Evolutionary conservation across 2,329 filamentous ascomycete species (phyloP).

Genomic region (Pseudocercospora fuligena): DNA sequence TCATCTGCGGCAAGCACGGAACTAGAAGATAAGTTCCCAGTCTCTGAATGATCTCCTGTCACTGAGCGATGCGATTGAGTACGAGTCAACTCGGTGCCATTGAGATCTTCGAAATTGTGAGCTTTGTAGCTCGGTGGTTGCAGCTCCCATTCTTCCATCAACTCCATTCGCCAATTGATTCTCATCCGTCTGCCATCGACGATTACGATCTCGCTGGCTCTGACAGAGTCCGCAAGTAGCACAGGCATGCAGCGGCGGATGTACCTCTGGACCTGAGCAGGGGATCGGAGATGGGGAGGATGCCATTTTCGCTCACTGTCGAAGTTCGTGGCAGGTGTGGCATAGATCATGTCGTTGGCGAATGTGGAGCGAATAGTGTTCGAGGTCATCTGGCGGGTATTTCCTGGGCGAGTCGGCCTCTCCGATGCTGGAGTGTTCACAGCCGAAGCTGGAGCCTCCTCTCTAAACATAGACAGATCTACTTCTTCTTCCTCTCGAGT

Average conservation of each 20-base stretch:
- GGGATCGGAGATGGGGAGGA: constrained; percentile 40
- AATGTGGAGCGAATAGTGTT: constrained; percentile 33
- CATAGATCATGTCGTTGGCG: constrained; percentile 41
- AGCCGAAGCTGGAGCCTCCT: constrained; percentile 32
- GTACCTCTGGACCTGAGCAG: constrained; percentile 50
- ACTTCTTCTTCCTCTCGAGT: constrained; percentile 43
- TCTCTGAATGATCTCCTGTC: constrained; percentile 18
- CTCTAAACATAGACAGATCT: constrained; percentile 41
- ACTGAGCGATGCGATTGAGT: constrained; percentile 26
- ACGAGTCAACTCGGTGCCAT: constrained; percentile 17
- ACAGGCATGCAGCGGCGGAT: constrained; percentile 54
- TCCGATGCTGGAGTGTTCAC: constrained; percentile 10
- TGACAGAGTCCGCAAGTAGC: constrained; percentile 48
- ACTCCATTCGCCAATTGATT: constrained; percentile 50
- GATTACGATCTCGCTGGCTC: constrained; percentile 54
- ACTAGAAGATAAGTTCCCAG: constrained; percentile 24
- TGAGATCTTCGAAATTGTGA: constrained; percentile 31
- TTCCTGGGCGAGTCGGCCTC: constrained; percentile 27
- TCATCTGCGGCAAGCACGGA: constrained; percentile 26
- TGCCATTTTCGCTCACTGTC: constrained; percentile 42
- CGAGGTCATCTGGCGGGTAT: constrained; percentile 34
- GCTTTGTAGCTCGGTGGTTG: constrained; percentile 51
- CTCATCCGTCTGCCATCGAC: constrained; percentile 48
- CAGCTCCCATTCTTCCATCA: constrained; percentile 48
- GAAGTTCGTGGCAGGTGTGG: constrained; percentile 39